Conservation (phyloP, 345 rosid species). For the Mallotus nudiflorus region DNA sequence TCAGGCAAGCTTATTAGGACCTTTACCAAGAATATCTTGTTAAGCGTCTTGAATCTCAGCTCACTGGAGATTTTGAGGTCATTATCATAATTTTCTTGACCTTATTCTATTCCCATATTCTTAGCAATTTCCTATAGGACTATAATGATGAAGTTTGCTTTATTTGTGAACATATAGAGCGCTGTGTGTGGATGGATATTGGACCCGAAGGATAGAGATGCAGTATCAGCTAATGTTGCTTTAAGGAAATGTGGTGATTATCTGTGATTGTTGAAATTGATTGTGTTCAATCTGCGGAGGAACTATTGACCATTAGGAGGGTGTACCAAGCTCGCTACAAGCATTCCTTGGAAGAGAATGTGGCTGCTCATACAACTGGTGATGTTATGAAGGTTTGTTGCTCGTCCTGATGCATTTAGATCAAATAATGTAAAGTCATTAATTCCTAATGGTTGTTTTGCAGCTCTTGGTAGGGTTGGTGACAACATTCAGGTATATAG, state of each 20-base stretch:
- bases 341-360: slow-evolving; percentile 70
- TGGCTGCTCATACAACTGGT: slow-evolving; percentile 56
- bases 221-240: slow-evolving; percentile 32
- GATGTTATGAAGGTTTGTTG: slow-evolving; percentile 52
- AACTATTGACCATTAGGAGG: slow-evolving; percentile 54
- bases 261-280: slow-evolving; percentile 55
- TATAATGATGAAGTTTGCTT: neutral
- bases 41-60: slow-evolving; percentile 63
- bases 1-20: slow-evolving; percentile 46
- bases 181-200: slow-evolving; percentile 31
- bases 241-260: slow-evolving; percentile 28
- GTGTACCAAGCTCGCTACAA: slow-evolving; percentile 62
- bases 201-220: slow-evolving; percentile 38
- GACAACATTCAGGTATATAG: slow-evolving; percentile 55
- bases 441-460: neutral
- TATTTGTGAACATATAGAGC: slow-evolving; percentile 4
- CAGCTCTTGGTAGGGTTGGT: slow-evolving; percentile 63
- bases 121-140: too few species aligned
- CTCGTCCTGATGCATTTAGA: neutral
- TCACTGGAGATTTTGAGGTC: slow-evolving; percentile 53
- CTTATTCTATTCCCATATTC: too few species aligned
- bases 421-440: too few species aligned
- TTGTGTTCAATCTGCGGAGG: slow-evolving; percentile 53
- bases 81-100: neutral
- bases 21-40: slow-evolving; percentile 50